Evolutionary conservation across 2,329 filamentous ascomycete species (phyloP).

Genomic region (Pyricularia sp.): DNA sequence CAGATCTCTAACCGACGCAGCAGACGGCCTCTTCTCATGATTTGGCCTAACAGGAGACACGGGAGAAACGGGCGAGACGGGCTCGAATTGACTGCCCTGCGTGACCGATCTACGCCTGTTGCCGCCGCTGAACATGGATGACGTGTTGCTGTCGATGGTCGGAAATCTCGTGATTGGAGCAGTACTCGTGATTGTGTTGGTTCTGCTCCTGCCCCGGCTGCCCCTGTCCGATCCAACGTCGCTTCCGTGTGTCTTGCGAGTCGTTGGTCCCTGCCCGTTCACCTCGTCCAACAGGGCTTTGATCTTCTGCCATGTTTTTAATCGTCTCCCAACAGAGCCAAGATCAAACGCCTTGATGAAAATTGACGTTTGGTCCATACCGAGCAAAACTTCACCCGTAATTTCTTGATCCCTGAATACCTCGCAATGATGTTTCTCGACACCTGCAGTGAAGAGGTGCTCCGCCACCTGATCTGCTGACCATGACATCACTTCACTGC

Average conservation of each 20-base stretch:
- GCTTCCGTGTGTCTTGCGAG: constrained; percentile 41
- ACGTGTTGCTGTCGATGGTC: constrained; percentile 28
- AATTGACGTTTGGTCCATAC: constrained; percentile 89
- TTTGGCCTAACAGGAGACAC: constrained; percentile 29
- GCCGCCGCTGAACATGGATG: constrained; percentile 20
- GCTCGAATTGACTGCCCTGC: constrained; percentile 35
- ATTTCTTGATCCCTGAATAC: constrained; percentile 96
- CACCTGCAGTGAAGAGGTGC: constrained; percentile 71
- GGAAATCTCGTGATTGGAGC: constrained; percentile 21
- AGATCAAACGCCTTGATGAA: constrained; percentile 94
- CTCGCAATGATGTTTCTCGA: constrained; percentile 82
- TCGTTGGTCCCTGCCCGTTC: constrained; percentile 32
- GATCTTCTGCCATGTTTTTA: constrained; percentile 96
- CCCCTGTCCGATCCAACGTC: constrained; percentile 33
- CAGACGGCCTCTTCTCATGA: constrained; percentile 54
- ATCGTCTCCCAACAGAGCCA: constrained; percentile 73
- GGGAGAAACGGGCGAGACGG: constrained; percentile 26
- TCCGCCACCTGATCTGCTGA: constrained; percentile 71
- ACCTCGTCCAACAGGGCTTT: constrained; percentile 84
- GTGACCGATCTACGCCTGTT: constrained; percentile 31
- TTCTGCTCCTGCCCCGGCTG: constrained; percentile 39
- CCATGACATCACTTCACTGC: constrained; percentile 68
- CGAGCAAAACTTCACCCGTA: constrained; percentile 78
- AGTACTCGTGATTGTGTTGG: constrained; percentile 41
- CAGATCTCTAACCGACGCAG: constrained; percentile 68